A percentile compares a stretch with the other conserved stretches of the same genome.
Conservation (phyloP, 768 basidiomycete genomes). For the Collybia mongolica region DNA sequence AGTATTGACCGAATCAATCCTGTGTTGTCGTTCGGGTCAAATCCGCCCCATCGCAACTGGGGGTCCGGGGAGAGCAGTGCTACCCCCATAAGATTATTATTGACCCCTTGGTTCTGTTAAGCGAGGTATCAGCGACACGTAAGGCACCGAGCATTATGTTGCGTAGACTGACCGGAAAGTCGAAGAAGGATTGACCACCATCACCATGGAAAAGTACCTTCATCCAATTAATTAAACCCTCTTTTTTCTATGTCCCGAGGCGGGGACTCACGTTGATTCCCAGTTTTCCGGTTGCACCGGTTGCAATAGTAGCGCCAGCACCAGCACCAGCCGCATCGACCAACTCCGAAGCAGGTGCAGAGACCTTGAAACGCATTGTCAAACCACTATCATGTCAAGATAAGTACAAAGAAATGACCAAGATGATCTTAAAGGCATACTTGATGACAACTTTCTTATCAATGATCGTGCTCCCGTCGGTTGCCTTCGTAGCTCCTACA, state of each 20-base stretch:
- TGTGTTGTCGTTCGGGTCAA: slow-evolving; percentile 12
- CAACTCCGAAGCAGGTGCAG: slow-evolving; percentile 21
- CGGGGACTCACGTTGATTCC: slow-evolving; percentile 19
- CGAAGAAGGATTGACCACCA: slow-evolving; percentile 21
- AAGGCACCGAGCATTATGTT: neutral
- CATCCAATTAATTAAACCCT: neutral
- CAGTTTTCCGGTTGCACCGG: slow-evolving; percentile 12
- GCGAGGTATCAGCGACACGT: neutral
- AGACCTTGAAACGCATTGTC: slow-evolving; percentile 26
- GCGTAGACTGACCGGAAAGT: slow-evolving; percentile 15
- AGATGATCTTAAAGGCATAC: slow-evolving; percentile 7
- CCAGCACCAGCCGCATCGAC: slow-evolving; percentile 12
- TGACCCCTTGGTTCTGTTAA: slow-evolving; percentile 17
- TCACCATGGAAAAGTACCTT: slow-evolving; percentile 22
- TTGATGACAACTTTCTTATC: slow-evolving; percentile 25
- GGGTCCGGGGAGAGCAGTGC: slow-evolving; percentile 20
- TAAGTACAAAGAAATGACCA: neutral
- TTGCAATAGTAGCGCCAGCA: no score
- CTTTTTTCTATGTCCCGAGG: neutral
- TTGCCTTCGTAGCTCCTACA: slow-evolving; percentile 16
- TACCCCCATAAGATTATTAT: slow-evolving; percentile 19
- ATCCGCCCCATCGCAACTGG: slow-evolving; percentile 17
- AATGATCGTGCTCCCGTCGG: slow-evolving; percentile 23
- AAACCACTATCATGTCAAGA: slow-evolving; percentile 14
- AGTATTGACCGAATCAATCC: slow-evolving; percentile 12